phyloP scores from a whole-genome alignment of 2,329 filamentous ascomycete species.

The Cladosporium sp. region DNA sequence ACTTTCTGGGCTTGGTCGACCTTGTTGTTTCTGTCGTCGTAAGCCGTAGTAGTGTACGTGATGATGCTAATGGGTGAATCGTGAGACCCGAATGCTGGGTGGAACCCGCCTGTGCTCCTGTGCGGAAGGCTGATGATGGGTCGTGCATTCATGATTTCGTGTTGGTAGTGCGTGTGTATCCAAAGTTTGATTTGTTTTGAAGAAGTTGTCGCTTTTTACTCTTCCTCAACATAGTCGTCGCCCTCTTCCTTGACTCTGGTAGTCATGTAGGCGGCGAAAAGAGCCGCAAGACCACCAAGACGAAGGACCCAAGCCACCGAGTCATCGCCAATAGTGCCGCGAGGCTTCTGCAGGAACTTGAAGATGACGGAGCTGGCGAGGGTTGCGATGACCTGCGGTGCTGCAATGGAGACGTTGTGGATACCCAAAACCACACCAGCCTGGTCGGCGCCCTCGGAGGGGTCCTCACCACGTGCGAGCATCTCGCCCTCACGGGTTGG shows the following conservation, averaged over 20 bases:
- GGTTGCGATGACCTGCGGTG: conserved; percentile 89
- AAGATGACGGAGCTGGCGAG: conserved; percentile 83
- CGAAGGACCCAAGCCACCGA: conserved; percentile 86
- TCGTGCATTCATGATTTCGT: conserved; percentile 6
- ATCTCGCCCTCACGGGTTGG: conserved; percentile 39
- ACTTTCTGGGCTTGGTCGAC: background rate
- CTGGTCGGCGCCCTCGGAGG: conserved; percentile 65
- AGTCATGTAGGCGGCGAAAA: conserved; percentile 75
- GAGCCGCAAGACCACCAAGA: conserved; percentile 76
- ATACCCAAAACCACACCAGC: conserved; percentile 90
- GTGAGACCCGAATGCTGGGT: conserved; percentile 3
- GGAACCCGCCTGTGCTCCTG: background rate
- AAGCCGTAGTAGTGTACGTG: background rate
- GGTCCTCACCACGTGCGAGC: conserved; percentile 51
- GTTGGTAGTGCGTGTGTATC: background rate
- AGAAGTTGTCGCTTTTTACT: background rate
- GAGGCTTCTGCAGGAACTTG: conserved; percentile 79
- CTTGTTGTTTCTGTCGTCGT: too few species aligned
- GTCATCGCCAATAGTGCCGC: conserved; percentile 79
- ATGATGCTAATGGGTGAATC: background rate
- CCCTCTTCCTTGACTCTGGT: conserved; percentile 65
- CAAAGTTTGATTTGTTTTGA: background rate
- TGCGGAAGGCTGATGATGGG: background rate
- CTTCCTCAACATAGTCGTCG: conserved; percentile 10
- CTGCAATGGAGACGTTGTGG: conserved; percentile 91